phyloP scores from a whole-genome alignment of 1,139 yeast species.

The Blastobotrys apis region DNA sequence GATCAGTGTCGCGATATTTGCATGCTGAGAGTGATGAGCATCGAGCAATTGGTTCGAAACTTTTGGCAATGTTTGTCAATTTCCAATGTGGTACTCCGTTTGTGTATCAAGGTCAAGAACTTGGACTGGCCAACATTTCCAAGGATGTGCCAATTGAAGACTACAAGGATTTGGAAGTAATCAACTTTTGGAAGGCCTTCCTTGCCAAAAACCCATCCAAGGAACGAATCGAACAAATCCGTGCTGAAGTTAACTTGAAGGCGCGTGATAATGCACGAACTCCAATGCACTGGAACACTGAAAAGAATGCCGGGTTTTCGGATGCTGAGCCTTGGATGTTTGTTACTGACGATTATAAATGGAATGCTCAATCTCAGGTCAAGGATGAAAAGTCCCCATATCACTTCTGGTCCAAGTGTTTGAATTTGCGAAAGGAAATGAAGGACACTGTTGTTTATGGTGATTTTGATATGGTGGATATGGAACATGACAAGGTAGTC shows the following conservation, averaged over 20 bases:
- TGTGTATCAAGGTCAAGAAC: conserved; percentile 55
- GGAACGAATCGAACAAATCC: conserved; percentile 31
- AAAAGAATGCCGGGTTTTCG: conserved; percentile 48
- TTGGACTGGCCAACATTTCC: conserved; percentile 50
- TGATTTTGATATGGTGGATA: conserved; percentile 34
- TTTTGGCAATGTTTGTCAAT: conserved; percentile 45
- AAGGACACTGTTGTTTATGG: conserved; percentile 49
- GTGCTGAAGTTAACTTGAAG: conserved; percentile 29
- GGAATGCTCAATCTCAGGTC: conserved; percentile 48
- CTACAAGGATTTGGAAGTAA: conserved; percentile 14
- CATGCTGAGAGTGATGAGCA: conserved; percentile 38
- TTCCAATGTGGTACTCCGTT: conserved; percentile 53
- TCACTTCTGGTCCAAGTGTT: conserved; percentile 44
- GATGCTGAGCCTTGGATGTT: conserved; percentile 51
- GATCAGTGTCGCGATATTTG: neutral
- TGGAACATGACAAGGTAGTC: conserved; percentile 2
- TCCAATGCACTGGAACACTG: conserved; percentile 52
- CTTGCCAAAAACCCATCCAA: conserved; percentile 34
- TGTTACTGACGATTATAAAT: conserved; percentile 24
- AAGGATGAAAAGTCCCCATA: conserved; percentile 47
- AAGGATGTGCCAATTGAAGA: conserved; percentile 41
- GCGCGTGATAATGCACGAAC: conserved; percentile 53
- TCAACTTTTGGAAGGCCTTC: conserved; percentile 39
- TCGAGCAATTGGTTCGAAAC: conserved; percentile 43
- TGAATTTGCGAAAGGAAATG: conserved; percentile 44